A percentile compares a stretch with the other conserved stretches of the same genome.
phyloP scores from a whole-genome alignment of 371 early-diverging fungal species.

The Nematocida major region DNA sequence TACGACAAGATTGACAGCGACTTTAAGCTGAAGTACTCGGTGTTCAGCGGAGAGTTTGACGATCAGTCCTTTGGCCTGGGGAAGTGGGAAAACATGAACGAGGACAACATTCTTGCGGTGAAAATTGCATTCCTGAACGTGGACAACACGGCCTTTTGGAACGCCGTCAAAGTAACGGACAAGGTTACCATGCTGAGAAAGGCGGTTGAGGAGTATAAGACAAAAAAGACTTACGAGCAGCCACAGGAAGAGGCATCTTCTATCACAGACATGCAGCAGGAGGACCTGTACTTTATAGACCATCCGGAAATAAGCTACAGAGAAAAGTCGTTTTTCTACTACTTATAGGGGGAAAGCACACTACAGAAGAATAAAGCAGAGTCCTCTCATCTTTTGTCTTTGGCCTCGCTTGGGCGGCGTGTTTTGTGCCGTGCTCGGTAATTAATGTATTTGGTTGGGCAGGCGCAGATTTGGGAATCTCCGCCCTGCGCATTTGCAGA shows the following conservation, averaged over 20 bases:
- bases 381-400: too few relatives aligned
- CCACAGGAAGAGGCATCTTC: neutral
- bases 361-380: too few relatives aligned
- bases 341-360: slow-evolving; percentile 33
- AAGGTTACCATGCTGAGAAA: slow-evolving; percentile 67
- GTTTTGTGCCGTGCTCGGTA: too few relatives aligned
- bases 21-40: slow-evolving; percentile 67
- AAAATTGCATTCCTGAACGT: slow-evolving; percentile 69
- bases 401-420: too few relatives aligned
- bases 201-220: slow-evolving; percentile 70
- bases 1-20: slow-evolving; percentile 64
- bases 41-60: slow-evolving; percentile 68
- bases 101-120: slow-evolving; percentile 71
- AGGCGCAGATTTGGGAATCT: too few relatives aligned
- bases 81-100: slow-evolving; percentile 67
- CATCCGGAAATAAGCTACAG: slow-evolving; percentile 33
- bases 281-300: slow-evolving; percentile 48
- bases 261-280: slow-evolving; percentile 50
- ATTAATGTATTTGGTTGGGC: too few relatives aligned
- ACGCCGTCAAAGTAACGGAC: slow-evolving; percentile 66
- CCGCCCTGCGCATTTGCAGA: neutral
- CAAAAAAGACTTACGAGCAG: slow-evolving; percentile 65
- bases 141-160: slow-evolving; percentile 66
- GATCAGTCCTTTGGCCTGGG: slow-evolving; percentile 66
- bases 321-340: slow-evolving; percentile 52